phyloP scores from a whole-genome alignment of 2,329 filamentous ascomycete species.

The Sclerotinia minor region DNA sequence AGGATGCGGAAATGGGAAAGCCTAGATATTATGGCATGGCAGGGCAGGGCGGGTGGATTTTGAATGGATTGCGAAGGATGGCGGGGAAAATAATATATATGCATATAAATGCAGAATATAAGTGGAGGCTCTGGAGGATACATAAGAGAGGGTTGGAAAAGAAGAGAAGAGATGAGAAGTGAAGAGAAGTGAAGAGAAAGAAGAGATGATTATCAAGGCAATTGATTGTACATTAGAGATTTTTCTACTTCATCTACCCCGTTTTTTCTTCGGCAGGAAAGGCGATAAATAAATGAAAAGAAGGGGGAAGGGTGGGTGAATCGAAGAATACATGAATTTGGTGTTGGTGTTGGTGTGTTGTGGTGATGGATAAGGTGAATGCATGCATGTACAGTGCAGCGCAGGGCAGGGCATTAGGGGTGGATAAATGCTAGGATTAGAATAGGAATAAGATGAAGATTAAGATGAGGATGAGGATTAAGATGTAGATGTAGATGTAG shows the following conservation, averaged over 20 bases:
- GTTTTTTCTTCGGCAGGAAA: not conserved
- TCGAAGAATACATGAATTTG: not conserved
- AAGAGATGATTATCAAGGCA: not conserved
- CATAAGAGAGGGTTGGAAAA: not conserved
- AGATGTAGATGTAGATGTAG: no score
- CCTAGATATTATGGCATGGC: not conserved
- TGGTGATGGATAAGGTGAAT: not conserved
- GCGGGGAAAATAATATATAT: no score
- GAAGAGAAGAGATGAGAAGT: not conserved
- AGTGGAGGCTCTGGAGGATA: not conserved
- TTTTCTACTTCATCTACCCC: not conserved
- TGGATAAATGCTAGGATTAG: no score
- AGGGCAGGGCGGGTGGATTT: not conserved
- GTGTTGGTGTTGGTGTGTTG: not conserved
- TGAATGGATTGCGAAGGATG: not conserved
- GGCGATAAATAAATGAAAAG: not conserved
- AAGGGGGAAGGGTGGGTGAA: not conserved
- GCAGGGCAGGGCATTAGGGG: not conserved
- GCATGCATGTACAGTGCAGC: not conserved
- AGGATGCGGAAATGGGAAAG: not conserved
- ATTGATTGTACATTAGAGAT: conserved; percentile 8
- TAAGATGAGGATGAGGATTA: not conserved
- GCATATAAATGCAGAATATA: not conserved
- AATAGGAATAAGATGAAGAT: not conserved
- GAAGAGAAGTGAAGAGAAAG: not conserved